Percentiles rank a stretch among this genome's conserved stretches.
These are phyloP conservation scores for Nepenthes alata DNA, from an alignment of 179 eudicot species.

Conservation along the genomic window DNA sequence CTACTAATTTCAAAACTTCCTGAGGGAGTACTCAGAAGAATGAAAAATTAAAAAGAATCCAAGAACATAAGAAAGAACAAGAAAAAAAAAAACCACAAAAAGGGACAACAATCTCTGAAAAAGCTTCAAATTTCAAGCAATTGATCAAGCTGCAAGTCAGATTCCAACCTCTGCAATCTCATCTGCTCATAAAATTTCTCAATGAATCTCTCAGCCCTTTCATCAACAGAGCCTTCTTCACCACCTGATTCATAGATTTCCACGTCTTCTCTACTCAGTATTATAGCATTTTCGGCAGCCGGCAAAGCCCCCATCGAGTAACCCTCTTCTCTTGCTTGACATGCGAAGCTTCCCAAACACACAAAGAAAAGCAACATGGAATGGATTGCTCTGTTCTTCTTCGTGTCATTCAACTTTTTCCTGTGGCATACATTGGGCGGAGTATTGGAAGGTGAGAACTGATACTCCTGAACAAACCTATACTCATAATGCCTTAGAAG, in stretches of 20 bases:
- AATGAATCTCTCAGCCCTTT: conserved; percentile 63
- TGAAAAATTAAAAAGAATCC: too few species aligned
- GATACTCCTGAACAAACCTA: conserved; percentile 35
- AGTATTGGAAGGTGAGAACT: conserved; percentile 41
- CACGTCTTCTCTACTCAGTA: conserved; percentile 6
- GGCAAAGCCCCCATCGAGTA: conserved; percentile 12
- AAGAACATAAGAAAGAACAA: not conserved
- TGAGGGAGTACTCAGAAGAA: too few species aligned
- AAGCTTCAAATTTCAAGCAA: not conserved
- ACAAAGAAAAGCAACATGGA: conserved; percentile 17
- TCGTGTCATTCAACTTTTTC: conserved; percentile 6
- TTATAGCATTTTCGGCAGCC: conserved; percentile 8
- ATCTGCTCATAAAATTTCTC: conserved; percentile 54
- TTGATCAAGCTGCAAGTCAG: conserved; percentile 8
- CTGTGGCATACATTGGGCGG: conserved; percentile 20
- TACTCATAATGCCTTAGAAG: conserved; percentile 25
- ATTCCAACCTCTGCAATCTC: conserved; percentile 35
- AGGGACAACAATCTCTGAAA: not conserved
- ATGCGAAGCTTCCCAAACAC: conserved; percentile 28
- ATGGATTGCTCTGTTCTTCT: conserved; percentile 6
- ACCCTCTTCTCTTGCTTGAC: conserved; percentile 7
- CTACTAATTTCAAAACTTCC: too few species aligned
- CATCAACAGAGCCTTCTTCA: conserved; percentile 43
- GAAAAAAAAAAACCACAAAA: not conserved
- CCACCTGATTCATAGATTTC: conserved; percentile 11